These are phyloP conservation scores for Hortaea werneckii DNA, from an alignment of 2,329 filamentous ascomycete species.

Conservation along the genomic window DNA sequence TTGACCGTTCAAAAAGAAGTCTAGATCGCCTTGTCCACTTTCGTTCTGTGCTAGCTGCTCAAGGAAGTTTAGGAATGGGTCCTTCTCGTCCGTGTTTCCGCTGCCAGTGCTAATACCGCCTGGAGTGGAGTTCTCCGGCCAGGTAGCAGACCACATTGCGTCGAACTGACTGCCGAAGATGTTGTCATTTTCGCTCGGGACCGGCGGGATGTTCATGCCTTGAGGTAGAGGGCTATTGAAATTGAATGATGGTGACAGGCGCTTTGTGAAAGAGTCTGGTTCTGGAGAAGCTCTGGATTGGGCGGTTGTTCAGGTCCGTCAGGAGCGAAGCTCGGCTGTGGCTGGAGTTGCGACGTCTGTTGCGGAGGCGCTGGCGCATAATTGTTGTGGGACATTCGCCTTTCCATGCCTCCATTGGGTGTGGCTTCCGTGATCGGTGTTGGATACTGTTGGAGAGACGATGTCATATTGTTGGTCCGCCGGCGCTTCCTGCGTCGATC, in stretches of 20 bases:
- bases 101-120: slow-evolving; percentile 32
- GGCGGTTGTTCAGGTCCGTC: not conserved
- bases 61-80: slow-evolving; percentile 67
- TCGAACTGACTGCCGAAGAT: slow-evolving; percentile 4
- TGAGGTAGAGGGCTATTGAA: slow-evolving; percentile 18
- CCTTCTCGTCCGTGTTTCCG: slow-evolving; percentile 44
- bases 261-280: slow-evolving; percentile 20
- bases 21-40: slow-evolving; percentile 59
- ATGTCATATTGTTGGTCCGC: slow-evolving; percentile 11
- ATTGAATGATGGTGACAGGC: slow-evolving; percentile 33
- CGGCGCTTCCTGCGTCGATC: slow-evolving; percentile 10
- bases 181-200: slow-evolving; percentile 4
- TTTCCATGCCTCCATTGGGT: slow-evolving; percentile 1
- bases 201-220: slow-evolving; percentile 1
- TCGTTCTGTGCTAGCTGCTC: slow-evolving; percentile 80
- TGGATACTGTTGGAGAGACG: slow-evolving; percentile 10
- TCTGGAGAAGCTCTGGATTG: slow-evolving; percentile 6
- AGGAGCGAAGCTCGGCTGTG: not conserved
- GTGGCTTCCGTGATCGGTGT: slow-evolving; percentile 7
- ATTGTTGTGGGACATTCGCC: not conserved
- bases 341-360: not conserved
- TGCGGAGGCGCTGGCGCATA: not conserved
- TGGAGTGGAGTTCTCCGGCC: slow-evolving; percentile 34
- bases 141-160: slow-evolving; percentile 11
- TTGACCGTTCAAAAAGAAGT: slow-evolving; percentile 56